phyloP scores from a whole-genome alignment of 768 basidiomycete genomes.

The Mrakia hoshinonis region DNA sequence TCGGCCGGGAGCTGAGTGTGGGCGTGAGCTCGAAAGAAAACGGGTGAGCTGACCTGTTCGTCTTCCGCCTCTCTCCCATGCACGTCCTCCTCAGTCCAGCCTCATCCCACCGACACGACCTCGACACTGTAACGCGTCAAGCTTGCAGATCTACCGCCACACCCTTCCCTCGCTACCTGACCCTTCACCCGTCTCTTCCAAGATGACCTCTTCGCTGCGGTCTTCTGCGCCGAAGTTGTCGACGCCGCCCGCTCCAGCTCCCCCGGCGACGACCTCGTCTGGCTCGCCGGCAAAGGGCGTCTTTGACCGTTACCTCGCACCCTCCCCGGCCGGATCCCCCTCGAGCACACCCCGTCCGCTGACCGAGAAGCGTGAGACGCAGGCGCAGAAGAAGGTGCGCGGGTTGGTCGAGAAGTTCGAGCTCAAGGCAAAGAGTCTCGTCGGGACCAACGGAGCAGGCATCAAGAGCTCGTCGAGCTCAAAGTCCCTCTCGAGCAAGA shows the following conservation, averaged over 20 bases:
- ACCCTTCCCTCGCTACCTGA: neutral
- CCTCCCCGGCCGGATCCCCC: neutral
- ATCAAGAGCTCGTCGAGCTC: neutral
- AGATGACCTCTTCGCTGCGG: neutral
- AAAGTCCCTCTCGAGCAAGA: neutral
- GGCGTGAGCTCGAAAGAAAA: too few species aligned
- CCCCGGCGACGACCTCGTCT: neutral
- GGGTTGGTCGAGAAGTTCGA: conserved; percentile 11
- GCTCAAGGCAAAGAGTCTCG: neutral
- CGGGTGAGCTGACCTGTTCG: too few species aligned
- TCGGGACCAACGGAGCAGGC: neutral
- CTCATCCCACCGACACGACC: too few species aligned
- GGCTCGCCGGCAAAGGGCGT: conserved; percentile 3
- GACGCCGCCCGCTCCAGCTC: neutral
- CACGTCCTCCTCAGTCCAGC: too few species aligned
- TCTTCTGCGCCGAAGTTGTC: too few species aligned
- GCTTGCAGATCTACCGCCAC: too few species aligned
- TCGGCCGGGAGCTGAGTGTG: too few species aligned
- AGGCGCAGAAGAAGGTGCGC: neutral
- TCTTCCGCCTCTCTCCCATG: too few species aligned
- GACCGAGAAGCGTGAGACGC: neutral
- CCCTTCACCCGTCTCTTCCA: neutral
- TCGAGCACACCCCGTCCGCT: neutral
- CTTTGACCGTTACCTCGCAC: conserved; percentile 11
- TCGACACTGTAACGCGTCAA: too few species aligned